A percentile compares a stretch with the other conserved stretches of the same genome.
phyloP scores from a whole-genome alignment of 106 monocot genomes.

The Allium fistulosum region DNA sequence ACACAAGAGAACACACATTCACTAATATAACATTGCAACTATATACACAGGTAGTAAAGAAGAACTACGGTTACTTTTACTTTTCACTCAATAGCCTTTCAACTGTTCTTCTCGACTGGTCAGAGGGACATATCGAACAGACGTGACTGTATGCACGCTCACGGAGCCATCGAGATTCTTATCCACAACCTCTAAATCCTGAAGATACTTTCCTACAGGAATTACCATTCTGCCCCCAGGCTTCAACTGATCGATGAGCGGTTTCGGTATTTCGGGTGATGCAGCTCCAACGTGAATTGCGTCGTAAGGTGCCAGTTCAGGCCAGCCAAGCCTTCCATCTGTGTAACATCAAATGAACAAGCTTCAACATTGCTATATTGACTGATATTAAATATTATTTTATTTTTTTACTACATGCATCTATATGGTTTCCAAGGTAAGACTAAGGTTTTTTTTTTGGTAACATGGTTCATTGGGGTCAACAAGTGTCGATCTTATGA shows the following conservation, averaged over 20 bases:
- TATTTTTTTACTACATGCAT: too few relatives aligned
- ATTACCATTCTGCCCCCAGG: conserved; percentile 90
- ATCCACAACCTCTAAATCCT: conserved; percentile 73
- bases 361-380: too few relatives aligned
- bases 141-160: conserved; percentile 31
- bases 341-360: background rate
- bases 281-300: conserved; percentile 83
- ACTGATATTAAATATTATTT: too few relatives aligned
- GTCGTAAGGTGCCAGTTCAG: conserved; percentile 58
- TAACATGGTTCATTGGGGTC: too few relatives aligned
- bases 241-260: conserved; percentile 69
- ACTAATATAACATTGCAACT: too few relatives aligned
- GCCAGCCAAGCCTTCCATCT: conserved; percentile 79
- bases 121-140: conserved; percentile 79
- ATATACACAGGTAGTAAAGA: too few relatives aligned
- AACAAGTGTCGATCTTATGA: too few relatives aligned
- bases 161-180: conserved; percentile 66
- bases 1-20: too few relatives aligned
- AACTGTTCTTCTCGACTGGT: conserved; percentile 64
- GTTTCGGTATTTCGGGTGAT: conserved; percentile 47
- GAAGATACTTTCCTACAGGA: conserved; percentile 59
- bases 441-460: too few relatives aligned
- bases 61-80: too few relatives aligned
- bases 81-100: conserved; percentile 18
- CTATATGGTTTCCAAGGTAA: too few relatives aligned